Percentiles rank a stretch among this genome's conserved stretches.
These are phyloP conservation scores for Stevia rebaudiana DNA, from an alignment of 140 eudicot species.

Conservation along the genomic window DNA sequence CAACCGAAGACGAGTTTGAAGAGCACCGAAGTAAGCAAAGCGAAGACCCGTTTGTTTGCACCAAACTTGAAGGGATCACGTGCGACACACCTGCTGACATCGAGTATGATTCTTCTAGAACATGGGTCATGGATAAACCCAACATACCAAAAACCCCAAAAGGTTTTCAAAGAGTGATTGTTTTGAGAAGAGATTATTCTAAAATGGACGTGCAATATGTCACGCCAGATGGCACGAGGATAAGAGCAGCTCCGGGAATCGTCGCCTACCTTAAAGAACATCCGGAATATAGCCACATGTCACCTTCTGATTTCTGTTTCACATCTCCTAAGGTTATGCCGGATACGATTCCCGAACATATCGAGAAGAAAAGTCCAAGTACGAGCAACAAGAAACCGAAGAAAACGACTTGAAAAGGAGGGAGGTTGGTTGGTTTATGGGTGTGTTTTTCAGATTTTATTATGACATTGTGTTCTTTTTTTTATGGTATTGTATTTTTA, in stretches of 20 bases:
- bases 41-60: slow-evolving; percentile 63
- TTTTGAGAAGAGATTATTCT: slow-evolving; percentile 56
- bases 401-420: slow-evolving; percentile 5
- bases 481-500: slow-evolving; percentile 20
- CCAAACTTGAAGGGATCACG: slow-evolving; percentile 33
- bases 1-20: slow-evolving; percentile 59
- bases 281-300: slow-evolving; percentile 38
- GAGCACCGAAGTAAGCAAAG: slow-evolving; percentile 48
- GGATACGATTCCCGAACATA: slow-evolving; percentile 55
- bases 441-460: slow-evolving; percentile 16
- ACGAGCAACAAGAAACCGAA: slow-evolving; percentile 30
- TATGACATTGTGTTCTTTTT: slow-evolving; percentile 5
- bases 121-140: slow-evolving; percentile 77
- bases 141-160: slow-evolving; percentile 69
- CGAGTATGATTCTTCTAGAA: slow-evolving; percentile 50
- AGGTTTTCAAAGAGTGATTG: slow-evolving; percentile 53
- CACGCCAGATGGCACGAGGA: slow-evolving; percentile 53
- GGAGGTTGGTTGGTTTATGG: not conserved
- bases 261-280: slow-evolving; percentile 46
- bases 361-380: slow-evolving; percentile 25
- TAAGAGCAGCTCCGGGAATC: slow-evolving; percentile 51
- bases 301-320: slow-evolving; percentile 58
- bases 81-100: slow-evolving; percentile 74
- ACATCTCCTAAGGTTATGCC: slow-evolving; percentile 45
- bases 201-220: slow-evolving; percentile 65